Conservation (phyloP, 352 stramenopile genomes). For the Phytophthora fragariaefolia region DNA sequence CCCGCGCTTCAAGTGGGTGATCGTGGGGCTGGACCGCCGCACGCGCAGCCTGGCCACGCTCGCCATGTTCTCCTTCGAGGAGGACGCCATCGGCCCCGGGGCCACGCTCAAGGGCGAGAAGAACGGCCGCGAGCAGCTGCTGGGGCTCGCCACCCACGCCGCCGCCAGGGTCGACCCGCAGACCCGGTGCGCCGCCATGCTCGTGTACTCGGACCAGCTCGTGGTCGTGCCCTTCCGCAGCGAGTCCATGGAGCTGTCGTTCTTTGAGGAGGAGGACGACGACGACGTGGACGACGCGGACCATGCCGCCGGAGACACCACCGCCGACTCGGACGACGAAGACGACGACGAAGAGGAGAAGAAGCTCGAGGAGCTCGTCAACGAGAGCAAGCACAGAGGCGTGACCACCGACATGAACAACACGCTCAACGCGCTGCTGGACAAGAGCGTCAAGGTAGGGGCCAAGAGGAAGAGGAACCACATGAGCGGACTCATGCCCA, state of each 20-base stretch:
- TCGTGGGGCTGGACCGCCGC: constrained; percentile 77
- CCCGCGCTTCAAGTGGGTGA: constrained; percentile 76
- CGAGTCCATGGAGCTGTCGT: constrained; percentile 78
- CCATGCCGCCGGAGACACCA: constrained; percentile 23
- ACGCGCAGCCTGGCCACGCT: constrained; percentile 60
- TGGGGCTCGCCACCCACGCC: constrained; percentile 64
- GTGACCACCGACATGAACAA: constrained; percentile 72
- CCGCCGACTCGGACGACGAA: constrained; percentile 61
- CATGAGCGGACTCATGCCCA: constrained; percentile 67
- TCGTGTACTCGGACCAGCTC: constrained; percentile 85
- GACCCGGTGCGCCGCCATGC: constrained; percentile 80
- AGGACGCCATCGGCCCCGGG: constrained; percentile 82
- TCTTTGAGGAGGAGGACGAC: constrained; percentile 80
- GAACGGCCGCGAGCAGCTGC: constrained; percentile 75
- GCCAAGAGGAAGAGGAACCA: constrained; percentile 78
- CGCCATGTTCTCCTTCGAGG: constrained; percentile 82
- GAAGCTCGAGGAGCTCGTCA: constrained; percentile 74
- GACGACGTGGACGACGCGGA: constrained; percentile 72
- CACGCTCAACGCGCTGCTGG: constrained; percentile 64
- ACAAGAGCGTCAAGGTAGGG: constrained; percentile 87
- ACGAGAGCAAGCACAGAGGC: constrained; percentile 72
- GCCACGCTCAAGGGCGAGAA: constrained; percentile 84
- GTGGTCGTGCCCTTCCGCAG: constrained; percentile 84
- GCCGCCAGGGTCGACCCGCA: constrained; percentile 73
- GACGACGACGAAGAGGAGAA: constrained; percentile 86